These are phyloP conservation scores for Kodamaea sagamina DNA, from an alignment of 805 yeast genomes.

Conservation along the genomic window DNA sequence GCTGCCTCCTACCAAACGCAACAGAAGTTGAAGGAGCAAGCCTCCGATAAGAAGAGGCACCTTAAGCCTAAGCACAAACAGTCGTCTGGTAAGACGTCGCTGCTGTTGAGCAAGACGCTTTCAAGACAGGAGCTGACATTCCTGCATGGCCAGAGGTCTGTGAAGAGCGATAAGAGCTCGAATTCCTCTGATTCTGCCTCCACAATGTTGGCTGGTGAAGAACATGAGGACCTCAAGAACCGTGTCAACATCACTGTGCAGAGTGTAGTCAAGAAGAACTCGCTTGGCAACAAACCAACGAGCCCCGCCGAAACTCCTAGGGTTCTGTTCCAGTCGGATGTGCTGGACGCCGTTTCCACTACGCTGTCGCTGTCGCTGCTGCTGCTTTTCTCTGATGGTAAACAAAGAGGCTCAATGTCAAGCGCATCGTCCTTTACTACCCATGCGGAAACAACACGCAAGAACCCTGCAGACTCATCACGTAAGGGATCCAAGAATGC, in stretches of 20 bases:
- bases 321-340: neutral
- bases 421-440: neutral
- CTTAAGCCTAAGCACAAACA: neutral
- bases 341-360: neutral
- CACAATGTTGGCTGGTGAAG: neutral
- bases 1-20: conserved; percentile 21
- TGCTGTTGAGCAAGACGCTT: neutral
- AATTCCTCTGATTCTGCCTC: neutral
- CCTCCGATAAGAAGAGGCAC: conserved; percentile 13
- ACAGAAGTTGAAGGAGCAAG: conserved; percentile 19
- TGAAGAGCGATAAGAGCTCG: neutral
- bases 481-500: conserved; percentile 5
- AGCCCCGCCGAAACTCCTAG: neutral
- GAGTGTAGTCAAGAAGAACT: neutral
- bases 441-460: conserved; percentile 1
- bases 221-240: neutral
- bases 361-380: conserved; percentile 1
- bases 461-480: conserved; percentile 1
- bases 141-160: neutral
- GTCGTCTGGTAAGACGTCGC: neutral
- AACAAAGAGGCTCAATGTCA: neutral
- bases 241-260: conserved; percentile 3
- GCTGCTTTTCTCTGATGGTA: conserved; percentile 1
- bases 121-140: conserved; percentile 3
- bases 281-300: neutral